Base-by-base conservation (phyloP, 176 grass and related monocot genomes). In the Pontederia crassipes region DNA sequence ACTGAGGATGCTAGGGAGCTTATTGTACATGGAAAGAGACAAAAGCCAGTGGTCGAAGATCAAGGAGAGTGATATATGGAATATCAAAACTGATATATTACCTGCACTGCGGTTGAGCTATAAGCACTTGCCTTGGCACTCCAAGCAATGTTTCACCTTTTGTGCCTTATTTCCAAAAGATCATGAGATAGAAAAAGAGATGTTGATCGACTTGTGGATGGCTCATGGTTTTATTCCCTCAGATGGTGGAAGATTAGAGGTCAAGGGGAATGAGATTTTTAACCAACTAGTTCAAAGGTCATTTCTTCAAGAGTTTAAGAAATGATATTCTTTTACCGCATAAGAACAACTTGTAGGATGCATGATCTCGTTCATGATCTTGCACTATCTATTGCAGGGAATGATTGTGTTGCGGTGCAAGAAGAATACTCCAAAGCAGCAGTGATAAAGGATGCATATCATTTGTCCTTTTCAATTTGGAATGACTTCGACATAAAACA, bases 181-280 rank as follows among this genome's bases (percentile, higher is more conserved):
- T 80, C 61, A 52, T 60, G 17, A 53, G 8, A 68, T 69, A 2
- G 28, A 56, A 4, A 74, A 61, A 17, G 70, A 63, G 14, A 57
- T 17, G 28, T 50, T 80, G 17, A 80, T 80, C 47, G 47, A 74
- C 15, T 4, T 80, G 26, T 80, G 77, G 77, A 74, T 74, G 17
- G 63, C 63, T 28, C 65, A 80, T 61, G 77, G 50, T 18, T 68
- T 80, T 28, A 77, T 77, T 61, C 52, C 45, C 52, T 14, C 11
- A 1, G 7, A 18, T 13, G 40, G n/a, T n/a, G 28, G 4, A 14
- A 11, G 60, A 50, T n/a, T 52, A 8, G 55, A 77, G 52, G 64
- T 12, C 28, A 61, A 61, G 12, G 74, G 64, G 11, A 12, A 18
- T 15, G 4, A 55, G 4, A 68, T 69, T 74, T 80, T 80, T 12